Base-by-base conservation (phyloP, 2,329 filamentous ascomycete species). In the Hypoxylon sp. region DNA sequence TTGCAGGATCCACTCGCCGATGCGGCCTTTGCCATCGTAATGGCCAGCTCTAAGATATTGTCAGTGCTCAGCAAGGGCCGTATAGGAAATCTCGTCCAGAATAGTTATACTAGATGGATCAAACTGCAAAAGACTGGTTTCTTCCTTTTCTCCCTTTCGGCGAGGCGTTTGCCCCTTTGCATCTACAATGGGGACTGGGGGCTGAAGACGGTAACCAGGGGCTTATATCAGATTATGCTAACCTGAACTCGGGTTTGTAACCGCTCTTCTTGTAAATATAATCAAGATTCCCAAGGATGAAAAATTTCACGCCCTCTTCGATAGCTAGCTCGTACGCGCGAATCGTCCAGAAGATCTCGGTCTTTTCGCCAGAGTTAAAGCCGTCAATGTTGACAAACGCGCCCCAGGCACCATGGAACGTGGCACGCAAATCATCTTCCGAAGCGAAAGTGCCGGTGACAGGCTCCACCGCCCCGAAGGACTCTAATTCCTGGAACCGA, bases 341-440 rank as follows among this genome's bases (percentile, higher is more conserved):
- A 49, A 84, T 77, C 4, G 78, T 74, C 81, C 80, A 86, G 70
- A 78, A 86, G 1, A 80, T 80, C 71, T 86, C 83, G 0, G 78
- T 78, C 69, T 85, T 85, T 72, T 85, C 83, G 32, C 84, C 84
- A 22, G 76, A 75, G 62, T 83, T 85, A 72, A 85, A 85, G 12
- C 83, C 82, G 65, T 86, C 84, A 42, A 84, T 81, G 70, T 87
- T 87, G 49, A 87, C 75, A 66, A 83, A 86, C 2, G 83, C 83
- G n/a, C 80, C 81, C 67, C 80, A 78, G 48, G 80, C 81, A 4
- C 80, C 82, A 8, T 70, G 69, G 69, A 84, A 82, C 0, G 80
- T 82, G 1, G 74, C 72, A 14, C 81, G 80, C 0, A 86, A 79
- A 61, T 78, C 73, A 0, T 67, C 61, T 68, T 85, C 83, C 38